Conservation (phyloP, 1,139 yeast species). For the Nakaseomyces nivariensis region DNA sequence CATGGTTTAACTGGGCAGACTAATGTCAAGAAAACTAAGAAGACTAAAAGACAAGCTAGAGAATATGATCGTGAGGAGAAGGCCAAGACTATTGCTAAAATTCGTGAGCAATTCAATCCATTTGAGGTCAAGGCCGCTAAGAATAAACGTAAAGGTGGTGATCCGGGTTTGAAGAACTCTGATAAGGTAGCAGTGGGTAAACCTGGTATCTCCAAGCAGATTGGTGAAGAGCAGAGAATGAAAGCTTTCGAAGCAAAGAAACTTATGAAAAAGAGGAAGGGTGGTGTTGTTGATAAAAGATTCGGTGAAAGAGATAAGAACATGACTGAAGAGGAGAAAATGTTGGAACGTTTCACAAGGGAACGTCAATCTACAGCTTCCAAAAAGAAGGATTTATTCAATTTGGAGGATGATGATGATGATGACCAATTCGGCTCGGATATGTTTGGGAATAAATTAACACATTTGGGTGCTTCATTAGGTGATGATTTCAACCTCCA, state of each 20-base stretch:
- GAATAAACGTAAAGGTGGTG: constrained; percentile 51
- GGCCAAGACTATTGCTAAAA: constrained; percentile 44
- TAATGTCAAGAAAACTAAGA: constrained; percentile 43
- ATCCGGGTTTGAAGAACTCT: constrained; percentile 30
- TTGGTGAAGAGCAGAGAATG: constrained; percentile 65
- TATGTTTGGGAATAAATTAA: constrained; percentile 43
- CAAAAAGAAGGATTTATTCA: constrained; percentile 45
- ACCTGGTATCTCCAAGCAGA: constrained; percentile 66
- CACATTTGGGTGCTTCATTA: constrained; percentile 72
- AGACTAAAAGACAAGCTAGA: constrained; percentile 44
- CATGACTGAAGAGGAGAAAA: constrained; percentile 78
- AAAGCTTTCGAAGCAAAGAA: constrained; percentile 58
- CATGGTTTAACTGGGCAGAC: constrained; percentile 80
- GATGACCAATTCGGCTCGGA: constrained; percentile 33
- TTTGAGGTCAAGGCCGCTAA: constrained; percentile 72
- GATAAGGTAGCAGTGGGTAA: constrained; percentile 56
- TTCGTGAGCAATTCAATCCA: constrained; percentile 79
- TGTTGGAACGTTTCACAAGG: constrained; percentile 87
- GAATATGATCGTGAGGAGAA: constrained; percentile 63
- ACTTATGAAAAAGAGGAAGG: constrained; percentile 55
- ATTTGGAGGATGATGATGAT: constrained; percentile 65
- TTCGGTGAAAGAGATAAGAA: constrained; percentile 78
- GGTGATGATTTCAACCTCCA: constrained; percentile 38
- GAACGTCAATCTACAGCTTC: constrained; percentile 57
- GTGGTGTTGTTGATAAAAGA: constrained; percentile 76